Evolutionary conservation across 2,329 filamentous ascomycete species (phyloP), one percentile per base, ranked within the genome.

Genomic region (Phoma herbarum): DNA sequence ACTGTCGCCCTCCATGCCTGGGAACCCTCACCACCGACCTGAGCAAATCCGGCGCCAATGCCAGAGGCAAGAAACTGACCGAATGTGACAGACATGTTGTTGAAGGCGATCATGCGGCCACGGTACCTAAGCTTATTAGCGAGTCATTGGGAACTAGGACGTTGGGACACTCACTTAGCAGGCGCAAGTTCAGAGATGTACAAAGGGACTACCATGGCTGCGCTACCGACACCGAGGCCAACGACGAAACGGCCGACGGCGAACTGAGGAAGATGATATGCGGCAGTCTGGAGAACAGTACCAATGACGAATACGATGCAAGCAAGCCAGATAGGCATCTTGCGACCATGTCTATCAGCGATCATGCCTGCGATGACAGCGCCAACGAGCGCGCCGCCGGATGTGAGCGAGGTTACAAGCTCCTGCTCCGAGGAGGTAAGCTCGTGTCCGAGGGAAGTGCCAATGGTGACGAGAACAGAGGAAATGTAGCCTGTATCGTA

Each of bases 401-500:
- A 75, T 37, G 73, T 76, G 33, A 79, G 66, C 12, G 74, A 74
- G n/a, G 76, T 78, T 42, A 78, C 74, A 7, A 76, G 67, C 57
- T 78, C 76, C 54, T 78, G 73, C 61, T 79, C 75, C 3, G 65
- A 70, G 10, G 73, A 70, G 8, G 58, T 70, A 41, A 75, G 65
- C 29, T 63, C 60, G 26, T 68, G 68, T 28, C 73, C 72, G 16
- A 78, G 70, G 12, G 70, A 72, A 2, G 51, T 72, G 16, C 75
- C 75, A 26, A 78, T 71, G 0, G 72, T 76, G 11, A 79, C 76
- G 12, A 79, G 66, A 2, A 79, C 74, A 3, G 74, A 73, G 12
- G 71, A 75, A 47, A 78, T 77, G 60, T 77, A 75, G 31, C 76
- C 76, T 56, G 76, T 77, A 48, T 78, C 75, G 56, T 77, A 77